Evolutionary conservation across 1,139 yeast genomes (phyloP).

Genomic region (Meyerozyma athensensis): DNA sequence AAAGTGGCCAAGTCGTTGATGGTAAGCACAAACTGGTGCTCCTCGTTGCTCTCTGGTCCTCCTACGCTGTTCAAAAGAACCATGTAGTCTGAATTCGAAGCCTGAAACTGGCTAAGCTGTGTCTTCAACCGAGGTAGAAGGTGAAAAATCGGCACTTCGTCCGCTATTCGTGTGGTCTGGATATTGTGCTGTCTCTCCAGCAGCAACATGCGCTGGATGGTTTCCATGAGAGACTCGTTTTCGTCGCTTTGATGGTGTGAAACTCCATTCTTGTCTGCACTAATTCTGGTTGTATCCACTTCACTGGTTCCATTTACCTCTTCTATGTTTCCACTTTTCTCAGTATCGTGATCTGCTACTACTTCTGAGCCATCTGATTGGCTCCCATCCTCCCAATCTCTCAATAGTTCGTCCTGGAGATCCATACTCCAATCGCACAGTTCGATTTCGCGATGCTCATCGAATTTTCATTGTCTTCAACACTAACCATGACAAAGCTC

Average conservation of each 20-base stretch:
- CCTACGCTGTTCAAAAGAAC: slow-evolving; percentile 30
- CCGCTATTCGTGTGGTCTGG: not conserved
- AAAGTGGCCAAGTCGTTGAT: slow-evolving; percentile 56
- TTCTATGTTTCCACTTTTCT: not conserved
- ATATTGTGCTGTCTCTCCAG: slow-evolving; percentile 4
- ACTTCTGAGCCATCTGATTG: no score
- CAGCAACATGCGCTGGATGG: slow-evolving; percentile 3
- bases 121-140: slow-evolving; percentile 23
- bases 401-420: slow-evolving; percentile 1
- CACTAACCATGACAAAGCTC: not conserved
- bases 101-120: slow-evolving; percentile 20
- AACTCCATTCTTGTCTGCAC: no score
- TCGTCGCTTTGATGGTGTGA: not conserved
- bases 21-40: slow-evolving; percentile 46
- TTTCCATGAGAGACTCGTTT: not conserved
- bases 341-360: slow-evolving; percentile 3
- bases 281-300: not conserved
- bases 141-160: slow-evolving; percentile 14
- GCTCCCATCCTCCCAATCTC: slow-evolving; percentile 2
- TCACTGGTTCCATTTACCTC: not conserved
- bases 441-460: not conserved
- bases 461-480: not conserved
- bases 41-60: slow-evolving; percentile 31
- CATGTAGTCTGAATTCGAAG: slow-evolving; percentile 28
- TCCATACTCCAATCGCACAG: not conserved